Evolutionary conservation across 805 yeast species (phyloP), one percentile per base, ranked within the genome.

Genomic region (Candida ponderosae): DNA sequence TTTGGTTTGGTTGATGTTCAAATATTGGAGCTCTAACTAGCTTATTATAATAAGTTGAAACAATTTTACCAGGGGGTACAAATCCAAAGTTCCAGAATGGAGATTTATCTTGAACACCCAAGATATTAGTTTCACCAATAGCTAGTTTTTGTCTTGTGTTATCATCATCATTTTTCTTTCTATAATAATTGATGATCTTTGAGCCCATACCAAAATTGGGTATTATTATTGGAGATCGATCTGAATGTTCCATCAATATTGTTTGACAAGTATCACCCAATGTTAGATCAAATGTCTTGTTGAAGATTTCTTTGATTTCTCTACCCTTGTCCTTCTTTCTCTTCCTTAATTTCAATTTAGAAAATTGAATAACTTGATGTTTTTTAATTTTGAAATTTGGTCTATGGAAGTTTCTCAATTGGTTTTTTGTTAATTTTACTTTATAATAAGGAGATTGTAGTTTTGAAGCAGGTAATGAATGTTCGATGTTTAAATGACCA

Each of bases 51-150:
- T 90, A 63, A 0, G 98, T 85, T 1, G 97, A 97, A 3, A 89
- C 96, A 38, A 87, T 76, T 48, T 82, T 86, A 3, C 98, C 98
- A 3, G 88, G 85, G 33, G 87, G 96, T 7, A 93, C 97, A 62
- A 83, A 85, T 2, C 98, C 98, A 64, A 88, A 93, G 57, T 89
- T 93, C 97, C 98, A 93, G 56, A 93, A 93, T 11, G 98, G 97
- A 7, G 96, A 85, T 50, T 94, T 73, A 60, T 93, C 98, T 55
- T 89, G 96, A 1, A 86, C 85, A n/a, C 96, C 97, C 28, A 93
- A 66, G 3, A 93, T 96, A 60, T 85, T 93, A 0, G 97, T 93
- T 56, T 93, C 98, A 32, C 98, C 98, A 31, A 88, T 70, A 1
- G 86, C 74, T 20, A 88, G 66, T 51, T 89, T 90, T 0, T 97